Percentiles rank a stretch among this genome's conserved stretches.
Conservation (phyloP, 176 grass and related monocot genomes). For the Pontederia paniculata region DNA sequence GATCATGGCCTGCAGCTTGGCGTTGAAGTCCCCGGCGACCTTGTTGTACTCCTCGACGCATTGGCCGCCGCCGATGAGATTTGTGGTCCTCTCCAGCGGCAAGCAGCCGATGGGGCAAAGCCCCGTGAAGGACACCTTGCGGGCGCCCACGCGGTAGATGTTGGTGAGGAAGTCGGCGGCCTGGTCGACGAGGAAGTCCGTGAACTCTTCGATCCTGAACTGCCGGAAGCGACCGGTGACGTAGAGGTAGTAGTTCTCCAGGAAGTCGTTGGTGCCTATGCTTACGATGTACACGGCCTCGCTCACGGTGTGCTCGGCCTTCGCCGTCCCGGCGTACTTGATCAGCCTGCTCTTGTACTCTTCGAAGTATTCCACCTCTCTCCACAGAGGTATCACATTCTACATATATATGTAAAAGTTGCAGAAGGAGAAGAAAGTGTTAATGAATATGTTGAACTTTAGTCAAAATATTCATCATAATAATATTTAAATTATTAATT, state of each 20-base stretch:
- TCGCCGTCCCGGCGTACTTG: constrained; percentile 23
- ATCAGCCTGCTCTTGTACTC: constrained; percentile 51
- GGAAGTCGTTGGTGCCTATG: constrained; percentile 58
- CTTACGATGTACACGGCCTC: constrained; percentile 45
- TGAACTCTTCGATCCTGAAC: constrained; percentile 23
- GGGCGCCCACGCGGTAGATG: not conserved
- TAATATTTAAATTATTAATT: too few relatives aligned
- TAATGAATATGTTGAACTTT: too few relatives aligned
- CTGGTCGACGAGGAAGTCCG: not conserved
- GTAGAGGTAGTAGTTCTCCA: constrained; percentile 55
- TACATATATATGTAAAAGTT: not conserved
- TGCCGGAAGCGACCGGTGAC: constrained; percentile 47
- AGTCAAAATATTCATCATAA: too few relatives aligned
- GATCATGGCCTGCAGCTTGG: constrained; percentile 1
- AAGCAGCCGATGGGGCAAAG: constrained; percentile 11
- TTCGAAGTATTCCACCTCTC: constrained; percentile 36
- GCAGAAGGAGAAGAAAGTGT: too few relatives aligned
- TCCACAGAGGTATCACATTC: constrained; percentile 9
- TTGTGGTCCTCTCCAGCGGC: constrained; percentile 7
- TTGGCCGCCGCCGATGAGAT: not conserved
- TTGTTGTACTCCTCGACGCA: constrained; percentile 13
- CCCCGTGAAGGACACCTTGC: constrained; percentile 2
- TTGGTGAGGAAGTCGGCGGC: not conserved
- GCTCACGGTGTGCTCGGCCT: constrained; percentile 31
- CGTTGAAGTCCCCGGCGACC: constrained; percentile 6